Base-by-base conservation (phyloP, 441 rosid species). In the Erodium moschatum region DNA sequence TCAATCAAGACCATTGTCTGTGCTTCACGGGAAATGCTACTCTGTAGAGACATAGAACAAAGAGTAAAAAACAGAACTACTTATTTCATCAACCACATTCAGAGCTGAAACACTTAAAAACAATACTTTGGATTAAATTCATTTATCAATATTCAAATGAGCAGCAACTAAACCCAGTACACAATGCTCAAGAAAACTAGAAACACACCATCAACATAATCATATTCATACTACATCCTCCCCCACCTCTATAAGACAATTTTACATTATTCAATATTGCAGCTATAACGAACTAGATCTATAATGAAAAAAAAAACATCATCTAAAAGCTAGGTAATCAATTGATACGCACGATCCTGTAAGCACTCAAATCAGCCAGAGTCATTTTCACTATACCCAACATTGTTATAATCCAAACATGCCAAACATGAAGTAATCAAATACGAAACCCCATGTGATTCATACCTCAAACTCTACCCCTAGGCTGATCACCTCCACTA, bases 1-100 rank as follows among this genome's bases (percentile, higher is more conserved):
- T 91, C 94, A 40, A 89, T 87, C 83, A 94, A 85, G 78, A 89
- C 80, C 98, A 94, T 94, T 58, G 92, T 91, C 72, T 94, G 98
- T 18, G 91, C 97, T 85, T 91, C 98, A 44, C 97, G 93, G 54
- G 84, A 89, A 62, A 93, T 82, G n/a, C 83, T 94, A 67, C 76
- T 82, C 98, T 93, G 81, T 38, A 42, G 42, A 70, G 52, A 33
- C n/a, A 15, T 21, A 64, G 13, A 35, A 65, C 42, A 5, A 18
- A 8, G 56, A 6, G 16, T 64, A 11, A 64, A 64, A 58, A 35
- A 35, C 21, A 54, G 8, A 60, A 24, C 13, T 10, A 24, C 27
- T 54, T 18, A 56, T 18, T 56, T 18, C 27, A 60, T 60, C 64
- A 21, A 20, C 31, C 31, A 58, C 29, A 60, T 24, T 24, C 64